Conservation (phyloP, 2,329 filamentous ascomycete species). For the Colletotrichum sp. region DNA sequence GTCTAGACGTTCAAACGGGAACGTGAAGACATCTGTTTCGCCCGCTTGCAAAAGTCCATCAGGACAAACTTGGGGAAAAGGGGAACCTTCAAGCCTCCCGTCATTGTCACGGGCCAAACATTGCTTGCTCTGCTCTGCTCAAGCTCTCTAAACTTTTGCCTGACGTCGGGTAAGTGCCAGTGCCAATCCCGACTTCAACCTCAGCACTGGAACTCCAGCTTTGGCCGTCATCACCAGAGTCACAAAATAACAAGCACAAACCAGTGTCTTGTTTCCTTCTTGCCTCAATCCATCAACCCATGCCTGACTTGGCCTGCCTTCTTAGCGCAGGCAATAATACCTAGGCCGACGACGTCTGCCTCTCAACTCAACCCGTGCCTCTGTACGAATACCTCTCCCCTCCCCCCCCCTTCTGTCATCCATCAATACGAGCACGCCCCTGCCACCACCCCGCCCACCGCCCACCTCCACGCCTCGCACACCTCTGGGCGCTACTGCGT, state of each 20-base stretch:
- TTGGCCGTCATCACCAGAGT: neutral
- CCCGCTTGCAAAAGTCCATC: neutral
- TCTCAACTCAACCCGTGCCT: conserved; percentile 7
- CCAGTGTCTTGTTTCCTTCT: neutral
- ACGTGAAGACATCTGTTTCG: neutral
- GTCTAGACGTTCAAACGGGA: neutral
- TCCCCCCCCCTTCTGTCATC: neutral
- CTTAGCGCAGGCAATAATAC: neutral
- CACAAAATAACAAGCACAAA: neutral
- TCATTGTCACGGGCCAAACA: neutral
- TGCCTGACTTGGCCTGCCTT: neutral
- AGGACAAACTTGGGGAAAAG: neutral
- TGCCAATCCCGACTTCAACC: neutral
- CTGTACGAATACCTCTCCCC: neutral
- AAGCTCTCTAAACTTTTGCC: neutral
- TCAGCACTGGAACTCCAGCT: neutral
- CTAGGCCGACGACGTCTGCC: neutral
- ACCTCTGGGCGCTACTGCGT: conserved; percentile 13
- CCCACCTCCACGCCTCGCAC: conserved; percentile 14
- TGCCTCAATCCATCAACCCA: neutral
- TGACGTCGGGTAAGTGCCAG: neutral
- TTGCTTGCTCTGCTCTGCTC: neutral
- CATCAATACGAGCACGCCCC: conserved; percentile 20
- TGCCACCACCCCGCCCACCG: conserved; percentile 19
- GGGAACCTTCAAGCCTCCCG: neutral